Percentiles rank a stretch among this genome's conserved stretches.
Conservation (phyloP, 2,329 filamentous ascomycete species). For the Didymella arachidicola region DNA sequence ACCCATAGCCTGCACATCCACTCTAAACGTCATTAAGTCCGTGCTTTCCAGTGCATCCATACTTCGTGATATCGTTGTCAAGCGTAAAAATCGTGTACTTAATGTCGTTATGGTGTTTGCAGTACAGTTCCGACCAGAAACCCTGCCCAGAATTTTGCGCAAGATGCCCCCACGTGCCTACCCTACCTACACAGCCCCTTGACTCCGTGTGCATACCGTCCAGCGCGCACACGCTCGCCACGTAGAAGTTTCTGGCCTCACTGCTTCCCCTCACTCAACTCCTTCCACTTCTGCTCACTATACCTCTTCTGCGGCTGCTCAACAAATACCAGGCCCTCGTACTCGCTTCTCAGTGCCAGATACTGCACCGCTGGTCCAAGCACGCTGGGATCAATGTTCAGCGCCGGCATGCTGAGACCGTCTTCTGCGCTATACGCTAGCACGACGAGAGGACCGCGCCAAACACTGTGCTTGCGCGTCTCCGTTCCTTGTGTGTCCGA, state of each 20-base stretch:
- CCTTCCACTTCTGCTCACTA: conserved; percentile 10
- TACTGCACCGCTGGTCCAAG: conserved; percentile 21
- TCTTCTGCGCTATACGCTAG: conserved; percentile 19
- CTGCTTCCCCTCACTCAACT: background rate
- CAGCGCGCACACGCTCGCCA: too few relatives aligned
- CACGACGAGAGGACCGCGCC: conserved; percentile 20
- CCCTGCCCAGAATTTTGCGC: too few relatives aligned
- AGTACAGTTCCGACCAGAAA: too few relatives aligned
- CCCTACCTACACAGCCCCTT: too few relatives aligned
- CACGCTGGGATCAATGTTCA: conserved; percentile 19
- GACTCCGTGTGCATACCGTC: too few relatives aligned
- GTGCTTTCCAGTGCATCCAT: too few relatives aligned
- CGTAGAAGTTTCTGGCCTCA: background rate
- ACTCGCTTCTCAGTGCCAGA: conserved; percentile 21
- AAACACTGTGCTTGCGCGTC: background rate
- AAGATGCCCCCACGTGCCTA: too few relatives aligned
- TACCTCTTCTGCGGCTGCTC: conserved; percentile 27
- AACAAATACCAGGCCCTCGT: conserved; percentile 23
- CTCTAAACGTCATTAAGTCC: too few relatives aligned
- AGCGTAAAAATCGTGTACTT: too few relatives aligned
- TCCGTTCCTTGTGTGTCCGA: background rate
- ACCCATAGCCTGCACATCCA: background rate
- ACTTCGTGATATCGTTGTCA: too few relatives aligned
- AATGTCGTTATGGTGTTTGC: too few relatives aligned
- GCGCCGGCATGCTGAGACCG: conserved; percentile 19